Percentiles rank a stretch among this genome's conserved stretches.
phyloP scores from a whole-genome alignment of 1,284 basidiomycete genomes.

The Termitomyces sp. region DNA sequence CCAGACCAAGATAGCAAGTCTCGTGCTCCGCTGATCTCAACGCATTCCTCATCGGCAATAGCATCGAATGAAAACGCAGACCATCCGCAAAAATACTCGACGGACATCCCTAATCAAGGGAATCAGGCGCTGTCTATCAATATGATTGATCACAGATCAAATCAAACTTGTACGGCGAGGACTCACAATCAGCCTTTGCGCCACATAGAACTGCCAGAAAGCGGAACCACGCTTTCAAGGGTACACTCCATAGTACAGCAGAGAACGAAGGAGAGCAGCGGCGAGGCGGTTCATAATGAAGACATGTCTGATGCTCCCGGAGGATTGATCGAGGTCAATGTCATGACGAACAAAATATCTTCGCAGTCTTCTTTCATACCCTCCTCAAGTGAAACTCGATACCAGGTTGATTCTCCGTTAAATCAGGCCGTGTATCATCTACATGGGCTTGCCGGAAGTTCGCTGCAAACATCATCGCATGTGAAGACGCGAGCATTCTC shows the following conservation, averaged over 20 bases:
- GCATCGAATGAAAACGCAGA: background rate
- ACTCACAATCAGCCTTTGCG: background rate
- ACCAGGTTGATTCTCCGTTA: background rate
- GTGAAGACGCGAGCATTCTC: background rate
- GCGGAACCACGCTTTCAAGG: background rate
- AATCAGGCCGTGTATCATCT: background rate
- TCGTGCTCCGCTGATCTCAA: background rate
- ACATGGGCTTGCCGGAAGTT: background rate
- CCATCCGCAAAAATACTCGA: background rate
- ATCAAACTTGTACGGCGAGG: background rate
- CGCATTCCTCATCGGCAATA: background rate
- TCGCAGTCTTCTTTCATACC: background rate
- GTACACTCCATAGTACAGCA: constrained; percentile 1
- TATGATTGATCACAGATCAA: background rate
- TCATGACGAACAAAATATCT: background rate
- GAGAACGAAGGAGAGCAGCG: background rate
- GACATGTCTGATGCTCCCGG: background rate
- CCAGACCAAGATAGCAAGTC: background rate
- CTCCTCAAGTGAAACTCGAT: background rate
- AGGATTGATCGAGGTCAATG: background rate
- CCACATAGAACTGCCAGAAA: background rate
- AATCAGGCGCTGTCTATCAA: background rate
- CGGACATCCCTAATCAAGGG: background rate
- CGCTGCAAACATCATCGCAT: background rate
- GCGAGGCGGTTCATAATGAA: background rate